phyloP scores from a whole-genome alignment of 495 filamentous ascomycete species.

The Aspergillus sclerotiicarbonarius region DNA sequence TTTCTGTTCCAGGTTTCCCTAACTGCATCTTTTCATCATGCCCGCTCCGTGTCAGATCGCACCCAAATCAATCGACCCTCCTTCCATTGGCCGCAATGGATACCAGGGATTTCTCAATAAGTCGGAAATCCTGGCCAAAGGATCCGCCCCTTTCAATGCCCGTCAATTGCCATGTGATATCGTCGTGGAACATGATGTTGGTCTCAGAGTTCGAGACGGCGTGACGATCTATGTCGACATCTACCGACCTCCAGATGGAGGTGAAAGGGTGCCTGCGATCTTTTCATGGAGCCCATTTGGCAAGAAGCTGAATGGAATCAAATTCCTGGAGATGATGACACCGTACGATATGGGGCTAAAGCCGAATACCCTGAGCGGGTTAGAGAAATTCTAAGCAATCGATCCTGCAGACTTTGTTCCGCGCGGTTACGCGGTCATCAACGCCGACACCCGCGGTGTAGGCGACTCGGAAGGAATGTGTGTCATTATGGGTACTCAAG shows the following conservation, averaged over 20 bases:
- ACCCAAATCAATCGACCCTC: too few relatives aligned
- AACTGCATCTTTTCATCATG: too few relatives aligned
- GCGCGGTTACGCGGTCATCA: slow-evolving; percentile 45
- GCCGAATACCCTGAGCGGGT: slow-evolving; percentile 30
- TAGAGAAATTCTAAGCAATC: slow-evolving; percentile 45
- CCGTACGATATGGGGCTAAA: too few relatives aligned
- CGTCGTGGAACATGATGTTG: slow-evolving; percentile 28
- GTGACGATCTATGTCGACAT: slow-evolving; percentile 33
- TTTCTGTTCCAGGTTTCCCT: too few relatives aligned
- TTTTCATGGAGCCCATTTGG: slow-evolving; percentile 38
- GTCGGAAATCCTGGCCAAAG: slow-evolving; percentile 27
- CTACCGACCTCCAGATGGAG: slow-evolving; percentile 27
- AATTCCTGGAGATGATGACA: slow-evolving; percentile 21
- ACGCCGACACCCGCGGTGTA: slow-evolving; percentile 42
- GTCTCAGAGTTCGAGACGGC: slow-evolving; percentile 32
- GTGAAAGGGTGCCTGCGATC: slow-evolving; percentile 32
- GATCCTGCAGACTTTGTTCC: slow-evolving; percentile 41
- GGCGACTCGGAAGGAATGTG: slow-evolving; percentile 38
- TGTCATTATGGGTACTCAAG: slow-evolving; percentile 44
- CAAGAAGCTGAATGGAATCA: slow-evolving; percentile 32
- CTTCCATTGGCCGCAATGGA: too few relatives aligned
- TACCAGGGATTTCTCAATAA: too few relatives aligned
- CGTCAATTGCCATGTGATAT: slow-evolving; percentile 24
- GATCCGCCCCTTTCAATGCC: slow-evolving; percentile 20
- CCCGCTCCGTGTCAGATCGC: too few relatives aligned